Evolutionary conservation across 2,329 filamentous ascomycete species (phyloP), one percentile per base, ranked within the genome.

Genomic region (Epichloe coenophiala): DNA sequence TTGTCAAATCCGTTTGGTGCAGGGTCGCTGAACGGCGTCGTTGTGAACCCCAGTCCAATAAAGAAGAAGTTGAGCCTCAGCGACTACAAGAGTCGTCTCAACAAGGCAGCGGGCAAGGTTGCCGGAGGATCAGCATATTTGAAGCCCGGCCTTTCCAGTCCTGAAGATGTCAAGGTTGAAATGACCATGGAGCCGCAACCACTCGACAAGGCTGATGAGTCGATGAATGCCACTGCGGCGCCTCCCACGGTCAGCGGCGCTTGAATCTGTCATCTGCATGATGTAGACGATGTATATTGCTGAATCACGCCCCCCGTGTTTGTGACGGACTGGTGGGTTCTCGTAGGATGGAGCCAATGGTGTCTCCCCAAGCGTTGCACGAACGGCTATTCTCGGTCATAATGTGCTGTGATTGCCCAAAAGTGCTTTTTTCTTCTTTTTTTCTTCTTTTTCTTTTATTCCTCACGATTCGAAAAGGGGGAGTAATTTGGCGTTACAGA

Each of bases 1-100:
- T 73, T 76, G 35, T 56, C 70, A 1, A 73, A 65, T 45, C 67
- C 74, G 0, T 75, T 79, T 48, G 59, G 65, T 4, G 59, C 68
- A 6, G 55, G 69, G 0, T 57, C 65, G 0, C 59, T 70, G 36
- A 77, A 75, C 51, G 71, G 73, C 13, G 57, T 68, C 8, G 62
- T 62, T 5, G 70, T 70, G 9, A 70, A 72, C 21, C 77, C 78
- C 3, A 83, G 78, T 54, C 80, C 81, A 2, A 68, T 80, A 35
- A 83, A 82, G 65, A 84, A 84, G 70, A 84, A 83, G 63, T 66
- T 84, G 38, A 83, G 78, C 55, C 63, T 84, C 2, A 83, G 79
- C 58, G 81, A 84, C 59, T 84, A 84, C 58, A 80, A 78, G 61
- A 78, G 75, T 55, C 70, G 76, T 47, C 71, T 74, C 66, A 76